Evolutionary conservation across 495 filamentous ascomycete species (phyloP), one percentile per base, ranked within the genome.

Genomic region (Penicillium paxilli): DNA sequence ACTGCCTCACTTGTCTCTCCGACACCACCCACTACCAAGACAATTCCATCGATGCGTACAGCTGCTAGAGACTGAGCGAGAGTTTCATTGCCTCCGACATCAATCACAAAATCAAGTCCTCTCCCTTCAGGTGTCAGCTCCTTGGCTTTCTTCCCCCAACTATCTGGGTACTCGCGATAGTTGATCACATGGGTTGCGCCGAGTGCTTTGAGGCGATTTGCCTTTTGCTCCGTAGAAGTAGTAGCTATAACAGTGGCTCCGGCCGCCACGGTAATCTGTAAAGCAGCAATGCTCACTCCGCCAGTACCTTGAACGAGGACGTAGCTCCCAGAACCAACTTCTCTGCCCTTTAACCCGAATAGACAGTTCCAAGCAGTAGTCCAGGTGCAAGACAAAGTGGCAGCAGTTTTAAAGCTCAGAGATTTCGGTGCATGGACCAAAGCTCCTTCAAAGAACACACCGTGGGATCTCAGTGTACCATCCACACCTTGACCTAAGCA

Each of bases 391-490:
- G 70, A 60, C n/a, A 69, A 48, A 2, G 70, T 67, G 6, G 59
- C 58, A 6, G 66, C 64, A 16, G 64, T 46, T 1, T 51, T 4
- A 41, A 53, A 70, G 12, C 45, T 38, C n/a, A 72, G 50, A 16
- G 44, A 48, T 14, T 23, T 37, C 5, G 71, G 69, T 28, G 63
- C 63, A 19, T 55, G 54, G 12, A 71, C 71, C 1, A 74, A 55
- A 47, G 89, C 91, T 54, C 92, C 88, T 59, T 94, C 90, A 41
- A 81, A 77, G 72, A 87, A 91, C 38, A 96, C 82, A 51, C 87
- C 90, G 49, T 87, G 87, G 57, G 84, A 72, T 5, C 85, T 73
- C 17, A 91, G 65, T 0, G 81, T 81, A 30, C 89, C 88, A 57
- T 91, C 80, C 14, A 64, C 57, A 3, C 25, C 19, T 2, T 33